These are phyloP conservation scores for Coix lacrymajobi DNA, from an alignment of 176 grass and related monocot species.

Conservation along the genomic window DNA sequence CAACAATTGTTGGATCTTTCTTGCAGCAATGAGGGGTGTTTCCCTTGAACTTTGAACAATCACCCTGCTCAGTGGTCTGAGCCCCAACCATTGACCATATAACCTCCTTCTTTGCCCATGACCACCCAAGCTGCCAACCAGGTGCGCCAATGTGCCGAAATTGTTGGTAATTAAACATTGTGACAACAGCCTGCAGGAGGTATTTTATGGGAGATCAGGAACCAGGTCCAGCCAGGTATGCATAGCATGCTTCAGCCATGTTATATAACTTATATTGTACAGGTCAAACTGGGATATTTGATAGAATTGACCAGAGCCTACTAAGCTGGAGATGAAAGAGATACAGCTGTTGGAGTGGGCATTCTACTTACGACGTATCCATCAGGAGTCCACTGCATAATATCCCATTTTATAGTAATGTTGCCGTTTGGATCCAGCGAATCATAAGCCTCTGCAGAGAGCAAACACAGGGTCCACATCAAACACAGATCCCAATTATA, in stretches of 20 bases:
- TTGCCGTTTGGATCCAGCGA: slow-evolving; percentile 78
- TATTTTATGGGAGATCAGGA: slow-evolving; percentile 16
- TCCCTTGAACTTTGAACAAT: slow-evolving; percentile 86
- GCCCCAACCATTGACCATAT: slow-evolving; percentile 94
- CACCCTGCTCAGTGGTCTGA: slow-evolving; percentile 85
- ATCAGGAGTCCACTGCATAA: slow-evolving; percentile 87
- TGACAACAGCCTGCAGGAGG: slow-evolving; percentile 62
- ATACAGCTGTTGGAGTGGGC: not conserved
- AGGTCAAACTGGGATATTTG: not conserved
- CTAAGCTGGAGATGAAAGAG: slow-evolving; percentile 5
- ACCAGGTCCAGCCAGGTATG: not conserved
- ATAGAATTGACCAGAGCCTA: not conserved
- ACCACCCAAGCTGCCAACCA: slow-evolving; percentile 79
- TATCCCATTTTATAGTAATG: slow-evolving; percentile 93
- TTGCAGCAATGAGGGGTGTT: slow-evolving; percentile 68
- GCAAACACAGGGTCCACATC: slow-evolving; percentile 14
- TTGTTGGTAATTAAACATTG: slow-evolving; percentile 82
- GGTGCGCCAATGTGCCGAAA: slow-evolving; percentile 76
- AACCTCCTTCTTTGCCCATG: slow-evolving; percentile 91
- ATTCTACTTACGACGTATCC: slow-evolving; percentile 88
- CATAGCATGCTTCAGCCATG: not conserved
- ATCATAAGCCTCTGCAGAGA: slow-evolving; percentile 75
- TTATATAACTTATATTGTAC: not conserved
- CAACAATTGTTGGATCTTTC: slow-evolving; percentile 58
- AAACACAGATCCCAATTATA: slow-evolving; percentile 25